Evolutionary conservation across 768 basidiomycete species (phyloP).

Genomic region (Phylloporus rhodoxanthus): DNA sequence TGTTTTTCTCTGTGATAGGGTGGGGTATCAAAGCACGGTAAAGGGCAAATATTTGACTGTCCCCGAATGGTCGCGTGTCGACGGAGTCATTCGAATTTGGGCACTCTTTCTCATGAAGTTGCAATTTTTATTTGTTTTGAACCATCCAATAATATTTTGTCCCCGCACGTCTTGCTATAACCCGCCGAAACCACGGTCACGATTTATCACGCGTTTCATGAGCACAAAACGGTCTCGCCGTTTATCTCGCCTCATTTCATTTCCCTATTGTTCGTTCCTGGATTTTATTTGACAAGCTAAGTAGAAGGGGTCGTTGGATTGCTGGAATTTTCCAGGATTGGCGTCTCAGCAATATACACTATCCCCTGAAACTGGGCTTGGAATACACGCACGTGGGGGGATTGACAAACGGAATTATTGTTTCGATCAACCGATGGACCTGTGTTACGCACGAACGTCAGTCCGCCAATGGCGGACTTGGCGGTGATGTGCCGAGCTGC

Average conservation of each 20-base stretch:
- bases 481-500: too few species aligned
- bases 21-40: constrained; percentile 53
- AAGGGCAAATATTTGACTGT: not conserved
- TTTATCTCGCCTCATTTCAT: not conserved
- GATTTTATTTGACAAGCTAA: not conserved
- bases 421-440: not conserved
- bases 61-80: too few species aligned
- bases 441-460: too few species aligned
- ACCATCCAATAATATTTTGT: too few species aligned
- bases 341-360: not conserved
- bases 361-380: not conserved
- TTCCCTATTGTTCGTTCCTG: not conserved
- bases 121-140: too few species aligned
- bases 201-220: not conserved
- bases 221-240: not conserved
- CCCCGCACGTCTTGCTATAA: not conserved
- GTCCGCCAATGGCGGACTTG: too few species aligned
- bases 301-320: not conserved
- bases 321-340: not conserved
- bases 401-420: too few species aligned
- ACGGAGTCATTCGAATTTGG: too few species aligned
- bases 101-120: too few species aligned
- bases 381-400: not conserved
- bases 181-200: not conserved
- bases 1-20: constrained; percentile 61